Base-by-base conservation (phyloP, 2,329 filamentous ascomycete genomes). In the Immersiporthe knoxdaviesiana region DNA sequence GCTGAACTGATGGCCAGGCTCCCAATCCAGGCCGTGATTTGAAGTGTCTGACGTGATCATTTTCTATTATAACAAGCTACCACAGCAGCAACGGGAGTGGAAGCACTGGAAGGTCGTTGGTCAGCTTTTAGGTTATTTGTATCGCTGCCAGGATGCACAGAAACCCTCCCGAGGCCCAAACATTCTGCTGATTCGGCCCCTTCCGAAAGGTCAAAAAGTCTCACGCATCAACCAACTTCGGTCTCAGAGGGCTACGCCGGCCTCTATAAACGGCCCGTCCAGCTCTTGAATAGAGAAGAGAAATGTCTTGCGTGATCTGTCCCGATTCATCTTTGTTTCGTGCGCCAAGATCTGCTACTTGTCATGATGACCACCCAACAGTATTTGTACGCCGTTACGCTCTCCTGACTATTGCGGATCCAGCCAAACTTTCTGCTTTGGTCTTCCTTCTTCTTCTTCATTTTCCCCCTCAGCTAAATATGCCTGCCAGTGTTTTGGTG, bases 41-140 rank as follows among this genome's bases (percentile, higher is more conserved):
- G 52, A 56, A 30, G 52, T 32, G 8, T 30, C 52, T 56, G 52
- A 56, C 52, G 52, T 56, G 52, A 56, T 30, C 14, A 32, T 16
- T 16, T 16, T 56, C 24, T 30, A 56, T 30, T 30, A 56, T 30
- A 16, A 18, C 27, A 30, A 32, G 52, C 52, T 30, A 18, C 5
- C 14, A 18, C 12, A 56, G 16, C 10, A 30, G 52, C n/a, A n/a
- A n/a, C n/a, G n/a, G n/a, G n/a, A n/a, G n/a, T n/a, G n/a, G n/a
- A n/a, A n/a, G n/a, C n/a, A n/a, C n/a, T n/a, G n/a, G n/a, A n/a
- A 14, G 27, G 27, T 8, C 30, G 52, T 12, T 32, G 52, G 52
- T 56, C 52, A 56, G 52, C 52, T 32, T 56, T 30, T 56, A 56
- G 52, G 27, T 56, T 56, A 18, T 56, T 27, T 27, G 24, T n/a